Evolutionary conservation across 2,329 filamentous ascomycete species (phyloP).

Genomic region (Pseudogymnoascus sp.): DNA sequence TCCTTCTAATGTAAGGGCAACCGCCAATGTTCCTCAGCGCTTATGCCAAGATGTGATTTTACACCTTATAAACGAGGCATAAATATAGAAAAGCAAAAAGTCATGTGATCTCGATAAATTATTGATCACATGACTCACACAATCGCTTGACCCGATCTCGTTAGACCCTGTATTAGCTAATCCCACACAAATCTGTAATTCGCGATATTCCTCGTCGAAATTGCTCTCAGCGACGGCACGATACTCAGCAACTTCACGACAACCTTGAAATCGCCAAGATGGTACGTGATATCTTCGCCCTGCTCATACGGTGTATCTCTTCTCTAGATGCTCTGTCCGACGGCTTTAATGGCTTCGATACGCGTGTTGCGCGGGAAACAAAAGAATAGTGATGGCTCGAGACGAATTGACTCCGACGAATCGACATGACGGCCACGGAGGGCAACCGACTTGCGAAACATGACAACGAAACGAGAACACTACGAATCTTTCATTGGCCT

Average conservation of each 20-base stretch:
- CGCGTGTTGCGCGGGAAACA: neutral
- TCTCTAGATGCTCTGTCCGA: conserved; percentile 7
- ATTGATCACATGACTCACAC: neutral
- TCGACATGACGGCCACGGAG: neutral
- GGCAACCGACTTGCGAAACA: neutral
- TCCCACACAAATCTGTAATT: conserved; percentile 10
- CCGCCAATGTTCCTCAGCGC: neutral
- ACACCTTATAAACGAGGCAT: neutral
- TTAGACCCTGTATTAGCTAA: conserved; percentile 8
- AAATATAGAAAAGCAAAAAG: too few species aligned
- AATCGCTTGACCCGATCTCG: conserved; percentile 7
- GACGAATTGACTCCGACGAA: neutral
- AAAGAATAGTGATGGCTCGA: neutral
- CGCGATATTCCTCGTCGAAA: conserved; percentile 10
- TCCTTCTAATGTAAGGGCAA: neutral
- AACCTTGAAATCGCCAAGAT: conserved; percentile 21
- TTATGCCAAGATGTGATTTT: neutral
- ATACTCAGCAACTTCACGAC: conserved; percentile 13
- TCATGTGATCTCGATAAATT: neutral
- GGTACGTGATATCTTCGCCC: conserved; percentile 16
- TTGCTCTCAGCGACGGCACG: conserved; percentile 9
- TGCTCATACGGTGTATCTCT: conserved; percentile 5
- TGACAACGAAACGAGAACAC: neutral
- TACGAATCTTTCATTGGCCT: neutral
- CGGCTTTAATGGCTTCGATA: conserved; percentile 4